A percentile compares a stretch with the other conserved stretches of the same genome.
Evolutionary conservation across 495 filamentous ascomycete species (phyloP).

Genomic region (Pseudoneurospora amorphoporcata): DNA sequence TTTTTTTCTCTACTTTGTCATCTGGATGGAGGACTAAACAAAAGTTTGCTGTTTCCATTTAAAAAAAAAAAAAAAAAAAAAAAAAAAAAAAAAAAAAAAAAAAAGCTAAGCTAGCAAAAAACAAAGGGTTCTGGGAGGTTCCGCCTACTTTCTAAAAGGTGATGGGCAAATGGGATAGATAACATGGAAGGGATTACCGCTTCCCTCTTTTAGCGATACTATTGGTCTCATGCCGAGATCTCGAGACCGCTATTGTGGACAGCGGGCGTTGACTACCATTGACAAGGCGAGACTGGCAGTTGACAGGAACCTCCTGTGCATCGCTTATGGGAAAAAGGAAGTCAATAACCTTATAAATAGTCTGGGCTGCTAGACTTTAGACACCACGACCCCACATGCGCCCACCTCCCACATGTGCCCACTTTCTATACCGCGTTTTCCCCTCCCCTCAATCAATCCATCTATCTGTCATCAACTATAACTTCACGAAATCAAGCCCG

Average conservation of each 20-base stretch:
- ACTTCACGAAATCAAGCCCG: too few relatives aligned
- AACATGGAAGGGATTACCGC: neutral
- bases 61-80: neutral
- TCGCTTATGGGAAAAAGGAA: neutral
- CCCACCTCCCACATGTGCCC: too few relatives aligned
- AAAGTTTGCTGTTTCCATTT: neutral
- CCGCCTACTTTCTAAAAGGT: neutral
- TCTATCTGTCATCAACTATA: too few relatives aligned
- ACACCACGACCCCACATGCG: too few relatives aligned
- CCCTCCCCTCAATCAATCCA: too few relatives aligned
- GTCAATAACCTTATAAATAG: neutral
- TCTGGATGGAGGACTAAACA: neutral
- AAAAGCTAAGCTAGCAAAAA: neutral
- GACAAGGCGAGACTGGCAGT: neutral
- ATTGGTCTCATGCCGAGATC: neutral
- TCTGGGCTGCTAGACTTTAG: neutral
- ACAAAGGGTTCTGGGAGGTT: neutral
- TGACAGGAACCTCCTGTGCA: neutral
- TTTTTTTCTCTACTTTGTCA: neutral
- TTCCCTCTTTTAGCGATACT: neutral
- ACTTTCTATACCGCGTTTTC: too few relatives aligned
- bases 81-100: neutral
- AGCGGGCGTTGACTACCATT: neutral
- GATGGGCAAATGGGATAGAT: neutral
- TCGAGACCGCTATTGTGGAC: neutral